Evolutionary conservation across 2,329 filamentous ascomycete species (phyloP), one percentile per base, ranked within the genome.

Genomic region (Drechslera avenae): DNA sequence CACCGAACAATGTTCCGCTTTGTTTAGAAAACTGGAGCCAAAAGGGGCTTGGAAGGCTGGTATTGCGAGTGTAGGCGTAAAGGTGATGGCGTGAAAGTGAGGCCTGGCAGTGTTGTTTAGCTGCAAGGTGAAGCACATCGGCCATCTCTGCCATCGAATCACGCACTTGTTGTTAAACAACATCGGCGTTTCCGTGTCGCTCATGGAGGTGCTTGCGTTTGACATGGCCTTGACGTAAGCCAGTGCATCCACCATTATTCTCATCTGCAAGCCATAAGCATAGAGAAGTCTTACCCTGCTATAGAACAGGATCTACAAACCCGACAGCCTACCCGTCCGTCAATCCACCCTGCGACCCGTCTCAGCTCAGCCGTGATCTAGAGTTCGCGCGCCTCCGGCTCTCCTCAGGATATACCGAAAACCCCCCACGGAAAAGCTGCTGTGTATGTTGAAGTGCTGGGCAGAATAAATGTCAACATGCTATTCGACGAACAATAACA

Each of bases 361-460:
- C 14, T 7, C 18, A 14, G 6, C 30, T 37, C 43, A 39, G 23
- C 34, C 16, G 34, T 23, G 16, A 46, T 31, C 23, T 39, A 13
- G 13, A 30, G 43, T 46, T 46, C 34, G 18, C 35, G 36, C 39
- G 10, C 43, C 13, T 48, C 26, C 52, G 48, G 52, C 42, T 55
- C 52, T 55, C 52, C 52, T 40, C 48, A 44, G 31, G 30, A 39
- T 33, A 13, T 35, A 18, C 16, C 10, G 12, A 35, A 12, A 35
- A n/a, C n/a, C 16, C 33, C 19, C 7, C 14, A 32, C 14, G 18
- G 16, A 26, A 26, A 17, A 26, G 21, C 31, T 12, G 16, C 12
- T 18, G 13, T 8, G 16, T 37, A 16, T 19, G 12, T 14, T 12
- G 7, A 12, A 5, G n/a, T 21, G 34, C 5, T 31, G 6, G 18